Evolutionary conservation across 2,329 filamentous ascomycete species (phyloP).

Genomic region (Grosmannia clavigera): DNA sequence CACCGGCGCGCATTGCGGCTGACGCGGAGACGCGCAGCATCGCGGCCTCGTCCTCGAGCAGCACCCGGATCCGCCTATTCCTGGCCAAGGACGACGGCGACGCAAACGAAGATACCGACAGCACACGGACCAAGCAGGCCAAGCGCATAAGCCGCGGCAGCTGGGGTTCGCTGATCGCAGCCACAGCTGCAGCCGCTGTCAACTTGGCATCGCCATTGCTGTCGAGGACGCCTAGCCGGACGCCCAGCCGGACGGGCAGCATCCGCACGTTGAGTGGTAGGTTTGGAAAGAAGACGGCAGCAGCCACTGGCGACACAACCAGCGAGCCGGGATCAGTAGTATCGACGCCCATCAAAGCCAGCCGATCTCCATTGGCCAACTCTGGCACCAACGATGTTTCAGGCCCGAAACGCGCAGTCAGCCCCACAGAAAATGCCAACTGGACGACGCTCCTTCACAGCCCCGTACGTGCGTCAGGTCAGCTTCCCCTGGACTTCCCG

Average conservation of each 20-base stretch:
- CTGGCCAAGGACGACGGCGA: neutral
- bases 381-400: conserved; percentile 29
- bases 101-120: neutral
- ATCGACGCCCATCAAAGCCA: conserved; percentile 20
- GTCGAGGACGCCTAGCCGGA: neutral
- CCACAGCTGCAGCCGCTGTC: conserved; percentile 2
- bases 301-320: conserved; percentile 17
- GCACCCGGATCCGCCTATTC: conserved; percentile 1
- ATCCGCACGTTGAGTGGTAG: neutral
- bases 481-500: neutral
- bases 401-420: conserved; percentile 25
- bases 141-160: conserved; percentile 6
- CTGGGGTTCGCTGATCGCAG: conserved; percentile 7
- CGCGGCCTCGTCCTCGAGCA: neutral
- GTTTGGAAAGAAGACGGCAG: conserved; percentile 12
- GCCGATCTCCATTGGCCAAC: conserved; percentile 23
- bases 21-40: conserved; percentile 2
- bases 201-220: neutral
- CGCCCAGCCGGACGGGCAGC: conserved; percentile 4
- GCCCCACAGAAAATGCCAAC: conserved; percentile 3
- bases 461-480: conserved; percentile 22
- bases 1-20: conserved; percentile 27
- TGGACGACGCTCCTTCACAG: conserved; percentile 1
- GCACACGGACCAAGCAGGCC: neutral
- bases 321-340: conserved; percentile 20